These are phyloP conservation scores for Olyra latifolia DNA, from an alignment of 176 grass and related monocot genomes.

Conservation along the genomic window DNA sequence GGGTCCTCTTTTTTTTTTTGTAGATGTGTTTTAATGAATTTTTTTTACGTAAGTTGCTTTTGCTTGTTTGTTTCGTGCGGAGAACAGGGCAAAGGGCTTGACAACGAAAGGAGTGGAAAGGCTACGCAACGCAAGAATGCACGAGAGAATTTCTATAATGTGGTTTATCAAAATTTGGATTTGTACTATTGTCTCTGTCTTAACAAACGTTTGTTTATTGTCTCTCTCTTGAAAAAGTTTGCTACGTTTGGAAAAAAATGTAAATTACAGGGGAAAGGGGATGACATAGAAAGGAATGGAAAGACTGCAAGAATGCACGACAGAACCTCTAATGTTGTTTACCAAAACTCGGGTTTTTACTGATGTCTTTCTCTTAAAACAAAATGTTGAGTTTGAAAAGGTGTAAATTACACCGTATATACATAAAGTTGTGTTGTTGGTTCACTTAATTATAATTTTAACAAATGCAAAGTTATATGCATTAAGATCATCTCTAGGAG, in stretches of 20 bases:
- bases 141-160: neutral
- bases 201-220: too few species aligned
- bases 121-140: neutral
- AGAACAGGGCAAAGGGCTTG: neutral
- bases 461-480: too few species aligned
- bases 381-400: too few species aligned
- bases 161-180: neutral
- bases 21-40: constrained; percentile 19
- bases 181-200: neutral
- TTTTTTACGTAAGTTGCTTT: constrained; percentile 6
- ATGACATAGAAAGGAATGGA: constrained; percentile 5
- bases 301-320: neutral
- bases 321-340: neutral
- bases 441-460: too few species aligned
- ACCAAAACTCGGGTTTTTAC: neutral
- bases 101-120: neutral
- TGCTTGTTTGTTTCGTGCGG: neutral
- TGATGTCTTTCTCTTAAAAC: neutral
- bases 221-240: too few species aligned
- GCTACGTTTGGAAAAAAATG: too few species aligned
- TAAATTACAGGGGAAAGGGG: neutral
- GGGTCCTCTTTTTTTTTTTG: constrained; percentile 32
- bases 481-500: too few species aligned
- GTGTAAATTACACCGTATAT: too few species aligned
- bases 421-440: too few species aligned